Base-by-base conservation (phyloP, 208 protist species). In the Acanthamoeba healyi region DNA sequence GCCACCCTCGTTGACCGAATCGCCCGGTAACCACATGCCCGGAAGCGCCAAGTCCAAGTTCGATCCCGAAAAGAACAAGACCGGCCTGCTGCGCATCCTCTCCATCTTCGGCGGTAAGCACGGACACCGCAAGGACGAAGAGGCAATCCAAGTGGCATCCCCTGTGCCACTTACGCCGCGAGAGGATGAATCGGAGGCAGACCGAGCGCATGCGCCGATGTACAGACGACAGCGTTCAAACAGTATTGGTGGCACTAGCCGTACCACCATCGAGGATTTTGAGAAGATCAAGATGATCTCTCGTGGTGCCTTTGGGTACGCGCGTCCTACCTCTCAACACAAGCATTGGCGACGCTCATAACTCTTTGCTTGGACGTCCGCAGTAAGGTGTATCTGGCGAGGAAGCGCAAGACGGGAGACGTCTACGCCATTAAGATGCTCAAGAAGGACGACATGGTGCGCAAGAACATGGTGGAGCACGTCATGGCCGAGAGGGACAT, bases 391-490 rank as follows among this genome's bases (percentile, higher is more conserved):
- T 97, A 96, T 63, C 90, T 98, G 24, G 96, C 96, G 14, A 54
- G 90, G 7, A 98, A 98, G 93, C 97, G 92, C 49, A 94, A 87
- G 54, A 97, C 96, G 9, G 96, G 96, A 15, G 96, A 98, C 87
- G 32, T 98, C 1, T 98, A 97, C 82, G 97, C 97, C 2, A 97
- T 98, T 29, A 98, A 98, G 79, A 95, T 97, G 26, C 63, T 98
- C 40, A 95, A 96, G 67, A 98, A 98, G 87, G 65, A 87, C 2
- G 97, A 97, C 82, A 97, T 97, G 82, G 88, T 96, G 22, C 82
- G 95, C 56, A 98, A 98, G 63, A 98, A 98, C 94, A 97, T 97
- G 97, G 94, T 97, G 1, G 92, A 97, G 40, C 94, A 97, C 38
- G 97, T 98, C 4, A 79, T 97, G 9, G 82, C 94, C 22, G 97